Conservation (phyloP, 2,329 filamentous ascomycete genomes). For the Fragosphaeria purpurea region DNA sequence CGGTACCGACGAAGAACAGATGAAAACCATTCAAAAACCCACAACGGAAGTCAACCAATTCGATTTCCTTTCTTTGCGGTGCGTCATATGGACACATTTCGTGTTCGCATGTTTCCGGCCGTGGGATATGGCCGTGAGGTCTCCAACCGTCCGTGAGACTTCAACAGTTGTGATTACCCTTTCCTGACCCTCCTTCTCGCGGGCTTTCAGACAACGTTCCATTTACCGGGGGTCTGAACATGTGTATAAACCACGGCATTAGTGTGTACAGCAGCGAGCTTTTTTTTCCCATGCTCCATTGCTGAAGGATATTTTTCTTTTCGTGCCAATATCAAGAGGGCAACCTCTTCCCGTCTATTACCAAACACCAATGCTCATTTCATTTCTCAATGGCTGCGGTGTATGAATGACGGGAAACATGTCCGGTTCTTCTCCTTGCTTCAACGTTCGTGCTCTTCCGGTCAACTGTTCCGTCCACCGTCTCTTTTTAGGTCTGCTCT, state of each 20-base stretch:
- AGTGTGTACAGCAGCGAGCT: conserved; percentile 51
- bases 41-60: not conserved
- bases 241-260: conserved; percentile 32
- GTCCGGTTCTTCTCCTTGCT: too few species aligned
- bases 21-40: conserved; percentile 1
- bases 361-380: conserved; percentile 41
- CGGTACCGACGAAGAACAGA: conserved; percentile 7
- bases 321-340: conserved; percentile 42
- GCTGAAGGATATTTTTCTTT: conserved; percentile 43
- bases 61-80: too few species aligned
- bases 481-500: too few species aligned
- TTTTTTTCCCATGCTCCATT: conserved; percentile 35
- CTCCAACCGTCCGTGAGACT: too few species aligned
- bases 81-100: too few species aligned
- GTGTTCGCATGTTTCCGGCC: too few species aligned
- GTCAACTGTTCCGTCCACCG: not conserved
- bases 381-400: conserved; percentile 32
- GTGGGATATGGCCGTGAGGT: too few species aligned
- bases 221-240: too few species aligned
- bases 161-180: too few species aligned
- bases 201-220: too few species aligned
- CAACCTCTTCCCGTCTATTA: conserved; percentile 37
- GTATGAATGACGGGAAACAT: conserved; percentile 47
- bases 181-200: too few species aligned
- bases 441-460: not conserved